Evolutionary conservation across 1,284 basidiomycete species (phyloP).

Genomic region (Cryptococcus sp.): DNA sequence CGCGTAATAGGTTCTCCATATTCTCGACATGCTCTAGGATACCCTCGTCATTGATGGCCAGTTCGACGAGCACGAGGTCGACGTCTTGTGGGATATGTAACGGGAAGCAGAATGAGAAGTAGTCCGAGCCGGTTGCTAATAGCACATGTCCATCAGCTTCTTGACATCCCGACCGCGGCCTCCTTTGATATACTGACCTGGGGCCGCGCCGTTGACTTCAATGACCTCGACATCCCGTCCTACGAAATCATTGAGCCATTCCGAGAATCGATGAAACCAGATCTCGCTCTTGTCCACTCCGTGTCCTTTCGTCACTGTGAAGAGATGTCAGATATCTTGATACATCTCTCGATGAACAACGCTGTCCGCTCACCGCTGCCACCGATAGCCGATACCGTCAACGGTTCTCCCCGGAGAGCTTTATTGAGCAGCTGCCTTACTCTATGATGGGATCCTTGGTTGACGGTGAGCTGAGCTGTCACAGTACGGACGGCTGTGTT

Average conservation of each 20-base stretch:
- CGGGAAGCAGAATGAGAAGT: conserved; percentile 52
- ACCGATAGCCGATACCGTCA: conserved; percentile 46
- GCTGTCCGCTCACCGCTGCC: conserved; percentile 42
- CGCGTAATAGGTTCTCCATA: conserved; percentile 53
- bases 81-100: conserved; percentile 45
- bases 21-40: conserved; percentile 48
- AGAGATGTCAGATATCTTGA: background rate
- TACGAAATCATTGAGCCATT: conserved; percentile 41
- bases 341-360: background rate
- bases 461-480: background rate
- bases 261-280: conserved; percentile 43
- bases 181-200: conserved; percentile 26
- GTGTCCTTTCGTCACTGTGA: conserved; percentile 48
- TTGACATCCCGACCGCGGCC: background rate
- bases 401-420: conserved; percentile 39
- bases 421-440: conserved; percentile 40
- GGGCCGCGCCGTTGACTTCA: conserved; percentile 47
- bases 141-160: background rate
- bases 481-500: background rate
- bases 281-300: conserved; percentile 38
- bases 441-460: conserved; percentile 37
- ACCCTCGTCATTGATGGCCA: conserved; percentile 52
- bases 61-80: conserved; percentile 49
- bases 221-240: conserved; percentile 27
- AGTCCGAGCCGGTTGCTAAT: conserved; percentile 50